These are phyloP conservation scores for Xylariaceae sp. DNA, from an alignment of 2,329 filamentous ascomycete species.

Conservation along the genomic window DNA sequence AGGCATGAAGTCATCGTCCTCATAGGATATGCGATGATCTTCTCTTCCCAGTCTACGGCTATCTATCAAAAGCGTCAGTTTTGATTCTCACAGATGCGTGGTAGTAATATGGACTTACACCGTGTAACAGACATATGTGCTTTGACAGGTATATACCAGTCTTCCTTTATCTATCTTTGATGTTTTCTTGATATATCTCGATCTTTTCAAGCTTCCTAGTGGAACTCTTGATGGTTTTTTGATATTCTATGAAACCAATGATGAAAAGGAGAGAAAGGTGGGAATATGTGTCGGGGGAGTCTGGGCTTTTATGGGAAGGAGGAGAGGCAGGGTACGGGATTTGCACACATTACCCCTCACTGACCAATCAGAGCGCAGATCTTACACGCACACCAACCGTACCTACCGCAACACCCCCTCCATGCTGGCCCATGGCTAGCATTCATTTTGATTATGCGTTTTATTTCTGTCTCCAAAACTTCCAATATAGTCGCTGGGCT, in stretches of 20 bases:
- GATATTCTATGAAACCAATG: constrained; percentile 15
- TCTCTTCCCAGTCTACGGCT: constrained; percentile 2
- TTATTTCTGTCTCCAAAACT: too few species aligned
- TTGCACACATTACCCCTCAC: constrained; percentile 12
- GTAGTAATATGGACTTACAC: constrained; percentile 14
- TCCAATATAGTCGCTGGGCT: too few species aligned
- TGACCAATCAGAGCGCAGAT: constrained; percentile 16
- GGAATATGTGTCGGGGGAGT: constrained; percentile 19
- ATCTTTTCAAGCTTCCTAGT: constrained; percentile 10
- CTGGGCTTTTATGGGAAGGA: constrained; percentile 26
- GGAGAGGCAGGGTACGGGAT: constrained; percentile 21
- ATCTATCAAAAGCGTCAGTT: constrained; percentile 13
- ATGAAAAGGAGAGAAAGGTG: constrained; percentile 16
- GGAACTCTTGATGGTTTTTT: constrained; percentile 12
- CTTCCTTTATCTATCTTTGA: constrained; percentile 12
- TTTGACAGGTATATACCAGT: constrained; percentile 12
- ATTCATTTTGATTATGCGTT: too few species aligned
- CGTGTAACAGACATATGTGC: constrained; percentile 9
- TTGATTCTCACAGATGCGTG: constrained; percentile 1
- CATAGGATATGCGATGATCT: constrained; percentile 2
- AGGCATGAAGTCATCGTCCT: constrained; percentile 3
- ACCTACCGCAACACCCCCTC: too few species aligned
- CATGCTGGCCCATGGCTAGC: too few species aligned
- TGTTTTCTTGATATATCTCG: constrained; percentile 5
- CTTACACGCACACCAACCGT: too few species aligned